Evolutionary conservation across 805 yeast genomes (phyloP), one percentile per base, ranked within the genome.

Genomic region (Candida vaughaniae): DNA sequence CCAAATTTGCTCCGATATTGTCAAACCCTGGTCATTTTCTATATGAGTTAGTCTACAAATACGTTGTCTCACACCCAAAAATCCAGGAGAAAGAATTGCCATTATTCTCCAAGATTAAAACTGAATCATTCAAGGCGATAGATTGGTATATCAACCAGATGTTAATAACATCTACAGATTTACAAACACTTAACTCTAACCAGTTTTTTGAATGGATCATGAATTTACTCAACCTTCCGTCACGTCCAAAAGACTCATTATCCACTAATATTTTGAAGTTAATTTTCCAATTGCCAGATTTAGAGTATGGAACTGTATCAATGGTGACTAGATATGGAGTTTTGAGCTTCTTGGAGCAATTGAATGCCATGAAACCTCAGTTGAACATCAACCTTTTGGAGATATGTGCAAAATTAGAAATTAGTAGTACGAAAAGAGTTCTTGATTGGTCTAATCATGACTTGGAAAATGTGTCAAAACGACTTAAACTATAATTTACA

Each of bases 11-110:
- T 3, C 74, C 77, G 3, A 65, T 86, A 2, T 55, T 86, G 40
- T 56, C 69, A 5, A 78, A 81, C 43, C 96, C 97, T 0, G 77
- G 80, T 0, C 91, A 86, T 44, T 73, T 71, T 48, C 56, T 91
- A 15, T 85, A 82, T 56, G 96, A 89, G 45, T 77, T 78, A 46
- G 77, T 78, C 0, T 77, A 71, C 48, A 73, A 82, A 41, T 87
- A 80, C 72, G 68, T 89, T 8, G 62, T 87, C 25, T 62, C 76
- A 4, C 75, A 77, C 25, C 81, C 86, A 3, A 55, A 53, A 11
- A 51, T 73, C 31, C 61, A 61, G 42, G 35, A 52, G 5, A 52
- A 48, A 35, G 78, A 71, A 17, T 49, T 77, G 29, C 82, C 83
- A 3, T 48, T 77, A 29, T 71, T 60, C 51, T 62, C 58, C 23